Evolutionary conservation across 345 rosid species (phyloP).

Genomic region (Linum tenue): DNA sequence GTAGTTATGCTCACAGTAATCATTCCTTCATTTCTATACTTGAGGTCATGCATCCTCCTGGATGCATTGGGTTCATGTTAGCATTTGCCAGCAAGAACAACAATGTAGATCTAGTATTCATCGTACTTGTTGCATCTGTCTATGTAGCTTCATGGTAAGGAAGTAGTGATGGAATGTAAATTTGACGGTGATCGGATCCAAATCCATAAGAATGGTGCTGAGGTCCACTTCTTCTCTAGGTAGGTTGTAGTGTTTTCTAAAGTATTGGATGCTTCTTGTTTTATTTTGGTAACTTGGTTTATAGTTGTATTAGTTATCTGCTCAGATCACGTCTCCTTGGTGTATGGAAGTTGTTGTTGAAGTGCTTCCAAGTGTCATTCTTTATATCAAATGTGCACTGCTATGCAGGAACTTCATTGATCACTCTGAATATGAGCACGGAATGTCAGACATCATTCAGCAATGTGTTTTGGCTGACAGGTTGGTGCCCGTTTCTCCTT

Average conservation of each 20-base stretch:
- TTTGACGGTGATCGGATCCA: slow-evolving; percentile 99
- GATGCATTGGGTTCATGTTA: not conserved
- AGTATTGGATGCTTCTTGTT: not conserved
- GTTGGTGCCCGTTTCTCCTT: slow-evolving; percentile 24
- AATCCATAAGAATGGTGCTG: slow-evolving; percentile 76
- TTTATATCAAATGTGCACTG: not conserved
- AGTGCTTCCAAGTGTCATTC: too few relatives aligned
- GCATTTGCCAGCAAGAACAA: not conserved
- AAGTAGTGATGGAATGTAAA: slow-evolving; percentile 88
- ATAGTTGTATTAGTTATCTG: slow-evolving; percentile 5
- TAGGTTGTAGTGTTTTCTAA: slow-evolving; percentile 4
- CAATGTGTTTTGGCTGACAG: slow-evolving; percentile 63
- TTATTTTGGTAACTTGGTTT: not conserved
- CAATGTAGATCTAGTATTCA: not conserved
- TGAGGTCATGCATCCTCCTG: not conserved
- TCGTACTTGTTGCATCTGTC: slow-evolving; percentile 4
- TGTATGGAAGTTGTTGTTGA: not conserved
- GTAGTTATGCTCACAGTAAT: not conserved
- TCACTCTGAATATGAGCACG: slow-evolving; percentile 88
- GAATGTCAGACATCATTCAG: slow-evolving; percentile 57
- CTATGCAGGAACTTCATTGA: slow-evolving; percentile 77
- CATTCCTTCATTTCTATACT: not conserved
- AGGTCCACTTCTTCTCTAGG: slow-evolving; percentile 81
- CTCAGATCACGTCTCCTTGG: not conserved
- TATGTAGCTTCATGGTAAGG: slow-evolving; percentile 80